Conservation (phyloP, 768 basidiomycete genomes). For the Lyophyllum shimeji region DNA sequence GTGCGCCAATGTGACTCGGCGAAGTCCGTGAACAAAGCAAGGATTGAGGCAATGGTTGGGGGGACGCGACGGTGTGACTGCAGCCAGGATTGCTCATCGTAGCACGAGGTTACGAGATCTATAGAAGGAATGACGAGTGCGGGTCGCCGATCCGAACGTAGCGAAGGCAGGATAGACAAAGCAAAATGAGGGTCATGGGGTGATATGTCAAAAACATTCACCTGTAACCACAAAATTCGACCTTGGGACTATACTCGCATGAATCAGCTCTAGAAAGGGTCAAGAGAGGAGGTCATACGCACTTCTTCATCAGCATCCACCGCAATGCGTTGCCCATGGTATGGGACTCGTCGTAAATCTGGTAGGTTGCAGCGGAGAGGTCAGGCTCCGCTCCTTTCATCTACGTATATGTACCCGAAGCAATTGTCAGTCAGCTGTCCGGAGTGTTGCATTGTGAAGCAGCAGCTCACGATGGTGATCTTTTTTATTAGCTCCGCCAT, state of each 20-base stretch:
- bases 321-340: conserved; percentile 93
- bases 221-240: conserved; percentile 99
- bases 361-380: conserved; percentile 87
- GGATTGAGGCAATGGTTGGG: neutral
- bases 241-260: conserved; percentile 68
- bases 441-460: neutral
- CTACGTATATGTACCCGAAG: conserved; percentile 38
- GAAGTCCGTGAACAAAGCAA: conserved; percentile 11
- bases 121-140: neutral
- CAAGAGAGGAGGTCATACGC: conserved; percentile 21
- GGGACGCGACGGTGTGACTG: neutral
- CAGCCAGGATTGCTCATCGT: neutral
- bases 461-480: conserved; percentile 39
- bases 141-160: neutral
- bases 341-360: conserved; percentile 91
- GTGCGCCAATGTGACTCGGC: conserved; percentile 4
- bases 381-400: conserved; percentile 82
- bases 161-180: conserved; percentile 5
- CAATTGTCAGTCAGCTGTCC: neutral
- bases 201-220: conserved; percentile 39
- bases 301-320: conserved; percentile 99
- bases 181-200: neutral
- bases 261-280: conserved; percentile 3
- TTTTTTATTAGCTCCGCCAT: conserved; percentile 42
- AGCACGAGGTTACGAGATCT: neutral